phyloP scores from a whole-genome alignment of 768 basidiomycete species.

The Coprinopsis marcescibilis region DNA sequence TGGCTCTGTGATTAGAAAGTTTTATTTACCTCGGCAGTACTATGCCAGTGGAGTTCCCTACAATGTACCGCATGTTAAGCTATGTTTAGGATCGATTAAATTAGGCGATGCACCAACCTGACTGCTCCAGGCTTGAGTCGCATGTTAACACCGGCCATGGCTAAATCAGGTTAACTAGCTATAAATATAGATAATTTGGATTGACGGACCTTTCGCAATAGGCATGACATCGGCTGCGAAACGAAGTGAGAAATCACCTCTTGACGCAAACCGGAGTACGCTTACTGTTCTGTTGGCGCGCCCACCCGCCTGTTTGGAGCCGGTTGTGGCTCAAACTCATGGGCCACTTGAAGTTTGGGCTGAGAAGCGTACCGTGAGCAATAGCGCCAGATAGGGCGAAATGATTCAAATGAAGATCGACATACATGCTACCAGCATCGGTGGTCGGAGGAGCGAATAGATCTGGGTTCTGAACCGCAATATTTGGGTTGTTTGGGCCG shows the following conservation, averaged over 20 bases:
- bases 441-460: conserved; percentile 39
- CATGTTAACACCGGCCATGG: conserved; percentile 48
- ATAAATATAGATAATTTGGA: background rate
- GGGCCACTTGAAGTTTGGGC: conserved; percentile 51
- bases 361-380: conserved; percentile 15
- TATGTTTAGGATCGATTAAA: background rate
- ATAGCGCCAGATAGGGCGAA: background rate
- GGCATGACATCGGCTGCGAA: conserved; percentile 40
- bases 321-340: conserved; percentile 51
- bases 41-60: conserved; percentile 54
- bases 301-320: conserved; percentile 56
- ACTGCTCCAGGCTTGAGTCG: conserved; percentile 44
- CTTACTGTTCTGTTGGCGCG: conserved; percentile 48
- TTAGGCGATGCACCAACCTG: conserved; percentile 24
- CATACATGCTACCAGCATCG: conserved; percentile 39
- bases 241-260: conserved; percentile 4
- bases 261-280: too few species aligned
- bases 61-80: background rate
- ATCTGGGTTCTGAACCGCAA: conserved; percentile 42
- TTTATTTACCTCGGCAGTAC: conserved; percentile 34
- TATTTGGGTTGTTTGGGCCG: conserved; percentile 33
- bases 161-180: conserved; percentile 2
- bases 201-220: conserved; percentile 36
- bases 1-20: too few species aligned
- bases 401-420: conserved; percentile 1